Evolutionary conservation across 1,139 yeast genomes (phyloP).

Genomic region (Pichia sp.): DNA sequence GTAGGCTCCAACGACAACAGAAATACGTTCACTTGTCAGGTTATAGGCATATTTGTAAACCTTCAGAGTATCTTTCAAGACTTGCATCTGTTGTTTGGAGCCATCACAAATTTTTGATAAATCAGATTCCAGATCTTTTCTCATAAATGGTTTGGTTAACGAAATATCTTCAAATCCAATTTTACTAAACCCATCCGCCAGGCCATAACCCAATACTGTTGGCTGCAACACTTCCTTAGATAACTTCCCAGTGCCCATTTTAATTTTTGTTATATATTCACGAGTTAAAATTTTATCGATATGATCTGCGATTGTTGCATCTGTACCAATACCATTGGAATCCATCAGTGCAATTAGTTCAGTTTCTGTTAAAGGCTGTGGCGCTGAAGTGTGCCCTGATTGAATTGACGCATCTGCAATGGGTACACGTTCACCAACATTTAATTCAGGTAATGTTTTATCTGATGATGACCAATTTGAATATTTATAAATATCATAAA

Average conservation of each 20-base stretch:
- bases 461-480: conserved; percentile 68
- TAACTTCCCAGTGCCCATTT: conserved; percentile 31
- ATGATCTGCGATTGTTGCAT: conserved; percentile 98
- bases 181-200: conserved; percentile 82
- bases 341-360: conserved; percentile 94
- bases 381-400: conserved; percentile 76
- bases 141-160: conserved; percentile 79
- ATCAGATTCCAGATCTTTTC: conserved; percentile 68
- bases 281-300: conserved; percentile 71
- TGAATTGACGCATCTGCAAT: conserved; percentile 52
- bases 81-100: conserved; percentile 42
- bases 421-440: conserved; percentile 48
- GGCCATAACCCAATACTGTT: conserved; percentile 75
- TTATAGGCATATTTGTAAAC: conserved; percentile 57
- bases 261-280: conserved; percentile 54
- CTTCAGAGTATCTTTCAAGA: conserved; percentile 48
- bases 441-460: conserved; percentile 56
- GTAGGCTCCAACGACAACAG: conserved; percentile 9
- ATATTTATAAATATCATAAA: conserved; percentile 73
- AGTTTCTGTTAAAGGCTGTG: conserved; percentile 80
- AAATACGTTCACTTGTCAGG: conserved; percentile 8
- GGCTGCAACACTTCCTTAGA: conserved; percentile 53
- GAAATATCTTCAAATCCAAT: conserved; percentile 68
- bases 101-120: conserved; percentile 70
- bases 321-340: conserved; percentile 96